phyloP scores from a whole-genome alignment of 2,329 filamentous ascomycete genomes.

The Xylaria hypoxylon region DNA sequence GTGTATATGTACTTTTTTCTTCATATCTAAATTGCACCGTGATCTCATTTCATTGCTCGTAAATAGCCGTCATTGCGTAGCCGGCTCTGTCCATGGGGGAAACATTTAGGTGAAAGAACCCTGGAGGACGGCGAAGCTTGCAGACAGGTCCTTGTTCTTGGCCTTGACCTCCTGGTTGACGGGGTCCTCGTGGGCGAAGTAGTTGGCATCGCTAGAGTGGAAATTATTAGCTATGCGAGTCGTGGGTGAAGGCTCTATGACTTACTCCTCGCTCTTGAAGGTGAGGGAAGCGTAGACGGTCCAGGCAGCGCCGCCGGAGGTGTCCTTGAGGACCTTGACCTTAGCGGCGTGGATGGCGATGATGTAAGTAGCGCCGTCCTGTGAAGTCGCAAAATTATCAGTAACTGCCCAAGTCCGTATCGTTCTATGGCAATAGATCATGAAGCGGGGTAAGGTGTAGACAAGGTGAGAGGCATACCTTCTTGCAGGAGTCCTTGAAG shows the following conservation, averaged over 20 bases:
- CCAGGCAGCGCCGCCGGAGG: constrained; percentile 21
- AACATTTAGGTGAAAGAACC: constrained; percentile 30
- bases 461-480: constrained; percentile 22
- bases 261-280: constrained; percentile 36
- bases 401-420: not conserved
- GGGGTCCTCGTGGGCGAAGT: constrained; percentile 37
- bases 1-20: constrained; percentile 11
- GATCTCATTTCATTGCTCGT: constrained; percentile 30
- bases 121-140: constrained; percentile 30
- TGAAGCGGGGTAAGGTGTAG: not conserved
- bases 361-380: constrained; percentile 37
- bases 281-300: constrained; percentile 37
- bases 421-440: not conserved
- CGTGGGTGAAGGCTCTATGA: not conserved
- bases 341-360: constrained; percentile 32
- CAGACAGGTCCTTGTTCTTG: constrained; percentile 27
- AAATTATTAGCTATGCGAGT: constrained; percentile 5
- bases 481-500: constrained; percentile 34
- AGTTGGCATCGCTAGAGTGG: constrained; percentile 34
- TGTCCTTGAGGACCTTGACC: constrained; percentile 35
- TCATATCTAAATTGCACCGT: not conserved
- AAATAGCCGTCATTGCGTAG: constrained; percentile 14
- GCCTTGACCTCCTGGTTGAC: constrained; percentile 34
- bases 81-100: not conserved
- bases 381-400: constrained; percentile 19